Conservation (phyloP, 208 protist genomes). For the Trypanosoma rangeli region DNA sequence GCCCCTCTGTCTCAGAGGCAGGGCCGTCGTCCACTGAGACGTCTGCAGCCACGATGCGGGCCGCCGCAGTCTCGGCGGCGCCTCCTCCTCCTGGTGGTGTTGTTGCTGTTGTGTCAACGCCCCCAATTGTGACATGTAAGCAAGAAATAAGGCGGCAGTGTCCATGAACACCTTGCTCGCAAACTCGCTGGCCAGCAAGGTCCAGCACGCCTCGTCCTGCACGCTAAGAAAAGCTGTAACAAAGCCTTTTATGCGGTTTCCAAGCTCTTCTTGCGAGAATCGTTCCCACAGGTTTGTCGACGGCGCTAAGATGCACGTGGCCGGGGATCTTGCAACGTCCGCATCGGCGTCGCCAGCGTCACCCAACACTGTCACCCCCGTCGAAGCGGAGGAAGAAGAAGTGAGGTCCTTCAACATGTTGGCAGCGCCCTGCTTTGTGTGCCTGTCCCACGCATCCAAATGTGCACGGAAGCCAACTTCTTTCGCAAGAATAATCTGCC, state of each 20-base stretch:
- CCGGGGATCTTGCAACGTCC: neutral
- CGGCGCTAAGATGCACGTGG: neutral
- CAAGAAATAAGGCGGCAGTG: constrained; percentile 27
- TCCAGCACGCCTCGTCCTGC: constrained; percentile 43
- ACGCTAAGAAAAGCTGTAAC: constrained; percentile 42
- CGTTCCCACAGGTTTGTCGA: neutral
- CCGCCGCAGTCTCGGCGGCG: neutral
- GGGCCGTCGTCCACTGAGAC: neutral
- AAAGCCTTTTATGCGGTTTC: constrained; percentile 32
- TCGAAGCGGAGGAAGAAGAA: neutral
- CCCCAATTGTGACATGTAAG: constrained; percentile 27
- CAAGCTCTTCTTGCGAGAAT: constrained; percentile 15
- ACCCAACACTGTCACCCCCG: neutral
- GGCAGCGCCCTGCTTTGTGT: neutral
- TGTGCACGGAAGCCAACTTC: constrained; percentile 51
- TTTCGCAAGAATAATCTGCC: constrained; percentile 50
- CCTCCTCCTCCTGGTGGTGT: constrained; percentile 1
- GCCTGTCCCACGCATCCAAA: constrained; percentile 50
- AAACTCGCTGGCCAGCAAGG: constrained; percentile 55
- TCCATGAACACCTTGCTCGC: constrained; percentile 49
- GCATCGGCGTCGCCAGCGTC: neutral
- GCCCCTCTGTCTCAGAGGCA: neutral
- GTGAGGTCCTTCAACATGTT: neutral
- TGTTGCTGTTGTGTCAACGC: neutral
- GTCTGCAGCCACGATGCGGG: neutral